Evolutionary conservation across 441 rosid species (phyloP).

Genomic region (Bocquillonia castaneifolia): DNA sequence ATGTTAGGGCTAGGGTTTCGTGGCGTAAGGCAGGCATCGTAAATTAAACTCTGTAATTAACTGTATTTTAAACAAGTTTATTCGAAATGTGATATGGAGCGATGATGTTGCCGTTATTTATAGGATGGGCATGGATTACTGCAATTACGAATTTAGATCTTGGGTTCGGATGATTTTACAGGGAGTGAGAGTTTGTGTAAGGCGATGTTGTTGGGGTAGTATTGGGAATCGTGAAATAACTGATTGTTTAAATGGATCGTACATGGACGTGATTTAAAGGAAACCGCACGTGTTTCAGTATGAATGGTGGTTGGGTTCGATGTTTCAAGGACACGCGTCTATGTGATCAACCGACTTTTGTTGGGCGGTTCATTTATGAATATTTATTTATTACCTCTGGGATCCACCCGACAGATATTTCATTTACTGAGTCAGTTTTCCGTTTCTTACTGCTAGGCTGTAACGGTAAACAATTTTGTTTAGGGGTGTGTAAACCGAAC

Average conservation of each 20-base stretch:
- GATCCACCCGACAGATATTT: too few relatives aligned
- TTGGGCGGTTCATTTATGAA: neutral
- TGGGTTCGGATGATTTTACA: neutral
- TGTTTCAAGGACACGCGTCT: neutral
- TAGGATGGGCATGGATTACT: neutral
- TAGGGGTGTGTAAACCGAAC: too few relatives aligned
- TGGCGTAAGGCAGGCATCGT: slow-evolving; percentile 5
- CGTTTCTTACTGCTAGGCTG: too few relatives aligned
- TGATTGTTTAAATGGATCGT: neutral
- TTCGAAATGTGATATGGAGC: too few relatives aligned
- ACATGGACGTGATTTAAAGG: neutral
- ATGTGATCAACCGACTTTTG: neutral
- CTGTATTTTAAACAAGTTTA: too few relatives aligned
- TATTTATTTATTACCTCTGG: neutral
- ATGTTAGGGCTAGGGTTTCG: slow-evolving; percentile 18
- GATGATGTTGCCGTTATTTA: neutral
- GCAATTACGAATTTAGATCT: neutral
- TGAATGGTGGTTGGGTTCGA: neutral
- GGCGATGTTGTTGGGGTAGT: too few relatives aligned
- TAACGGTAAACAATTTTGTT: too few relatives aligned
- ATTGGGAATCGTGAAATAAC: neutral
- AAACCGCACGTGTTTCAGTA: neutral
- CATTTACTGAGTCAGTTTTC: too few relatives aligned
- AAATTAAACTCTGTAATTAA: neutral
- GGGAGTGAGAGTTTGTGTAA: too few relatives aligned